These are phyloP conservation scores for Suillus alpinus DNA, from an alignment of 768 basidiomycete genomes.

Conservation along the genomic window DNA sequence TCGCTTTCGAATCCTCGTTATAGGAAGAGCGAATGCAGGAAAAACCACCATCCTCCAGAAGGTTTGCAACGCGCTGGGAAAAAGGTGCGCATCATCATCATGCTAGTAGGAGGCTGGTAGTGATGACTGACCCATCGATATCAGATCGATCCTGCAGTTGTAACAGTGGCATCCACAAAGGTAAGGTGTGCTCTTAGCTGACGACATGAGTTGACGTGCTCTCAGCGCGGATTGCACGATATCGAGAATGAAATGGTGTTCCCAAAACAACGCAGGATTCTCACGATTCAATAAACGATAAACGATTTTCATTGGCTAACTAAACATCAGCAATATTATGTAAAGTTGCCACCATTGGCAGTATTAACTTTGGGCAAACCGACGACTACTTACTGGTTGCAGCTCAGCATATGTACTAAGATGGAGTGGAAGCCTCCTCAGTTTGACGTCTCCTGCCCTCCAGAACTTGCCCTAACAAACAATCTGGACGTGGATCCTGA, in stretches of 20 bases:
- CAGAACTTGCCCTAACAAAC: slow-evolving; percentile 7
- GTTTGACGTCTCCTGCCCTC: slow-evolving; percentile 24
- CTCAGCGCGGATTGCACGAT: slow-evolving; percentile 31
- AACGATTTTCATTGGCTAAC: too few species aligned
- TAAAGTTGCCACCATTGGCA: not conserved
- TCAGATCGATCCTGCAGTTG: slow-evolving; percentile 3
- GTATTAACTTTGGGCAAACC: not conserved
- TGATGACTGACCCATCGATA: not conserved
- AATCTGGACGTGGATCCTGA: slow-evolving; percentile 21
- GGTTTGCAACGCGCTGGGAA: slow-evolving; percentile 29
- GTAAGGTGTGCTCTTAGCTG: not conserved
- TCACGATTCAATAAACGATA: slow-evolving; percentile 45
- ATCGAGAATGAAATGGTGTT: slow-evolving; percentile 30
- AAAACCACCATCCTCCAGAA: slow-evolving; percentile 40
- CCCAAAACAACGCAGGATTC: slow-evolving; percentile 29
- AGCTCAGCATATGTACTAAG: not conserved
- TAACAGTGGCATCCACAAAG: not conserved
- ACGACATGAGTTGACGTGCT: not conserved
- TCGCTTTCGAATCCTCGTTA: slow-evolving; percentile 38
- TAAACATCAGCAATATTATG: not conserved
- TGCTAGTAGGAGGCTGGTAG: not conserved
- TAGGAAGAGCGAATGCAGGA: slow-evolving; percentile 40
- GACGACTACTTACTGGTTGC: not conserved
- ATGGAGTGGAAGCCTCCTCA: slow-evolving; percentile 30
- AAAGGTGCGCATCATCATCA: slow-evolving; percentile 7